Conservation (phyloP, 352 stramenopile species). For the Pythium grandisporangium region DNA sequence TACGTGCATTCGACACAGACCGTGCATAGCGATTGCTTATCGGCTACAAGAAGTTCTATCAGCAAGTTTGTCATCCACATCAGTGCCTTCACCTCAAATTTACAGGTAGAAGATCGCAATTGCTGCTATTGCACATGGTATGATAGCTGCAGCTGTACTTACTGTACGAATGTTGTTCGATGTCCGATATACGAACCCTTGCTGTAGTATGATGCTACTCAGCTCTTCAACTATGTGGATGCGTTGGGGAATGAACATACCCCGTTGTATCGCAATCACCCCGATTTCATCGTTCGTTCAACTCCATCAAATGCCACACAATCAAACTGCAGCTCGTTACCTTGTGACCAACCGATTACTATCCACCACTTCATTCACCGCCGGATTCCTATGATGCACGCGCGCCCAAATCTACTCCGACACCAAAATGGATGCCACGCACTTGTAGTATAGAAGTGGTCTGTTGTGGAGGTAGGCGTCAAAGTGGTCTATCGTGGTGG, state of each 20-base stretch:
- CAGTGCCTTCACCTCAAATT: constrained; percentile 20
- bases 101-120: constrained; percentile 9
- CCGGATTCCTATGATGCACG: constrained; percentile 8
- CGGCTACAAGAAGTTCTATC: constrained; percentile 13
- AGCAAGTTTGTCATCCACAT: constrained; percentile 20
- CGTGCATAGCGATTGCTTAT: constrained; percentile 13
- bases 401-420: constrained; percentile 7
- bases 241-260: no score
- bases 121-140: neutral
- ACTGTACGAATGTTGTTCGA: no score
- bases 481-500: no score
- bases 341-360: constrained; percentile 7
- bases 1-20: constrained; percentile 2
- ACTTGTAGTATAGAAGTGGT: constrained; percentile 9
- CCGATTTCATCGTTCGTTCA: no score
- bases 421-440: constrained; percentile 15
- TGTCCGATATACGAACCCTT: no score
- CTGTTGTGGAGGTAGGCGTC: no score
- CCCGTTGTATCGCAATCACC: no score
- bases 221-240: constrained; percentile 17
- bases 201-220: constrained; percentile 16
- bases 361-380: constrained; percentile 6
- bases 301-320: neutral
- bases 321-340: neutral
- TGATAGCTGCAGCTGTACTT: neutral